Evolutionary conservation across 2,329 filamentous ascomycete species (phyloP).

Genomic region (Raffaelea ambrosiae): DNA sequence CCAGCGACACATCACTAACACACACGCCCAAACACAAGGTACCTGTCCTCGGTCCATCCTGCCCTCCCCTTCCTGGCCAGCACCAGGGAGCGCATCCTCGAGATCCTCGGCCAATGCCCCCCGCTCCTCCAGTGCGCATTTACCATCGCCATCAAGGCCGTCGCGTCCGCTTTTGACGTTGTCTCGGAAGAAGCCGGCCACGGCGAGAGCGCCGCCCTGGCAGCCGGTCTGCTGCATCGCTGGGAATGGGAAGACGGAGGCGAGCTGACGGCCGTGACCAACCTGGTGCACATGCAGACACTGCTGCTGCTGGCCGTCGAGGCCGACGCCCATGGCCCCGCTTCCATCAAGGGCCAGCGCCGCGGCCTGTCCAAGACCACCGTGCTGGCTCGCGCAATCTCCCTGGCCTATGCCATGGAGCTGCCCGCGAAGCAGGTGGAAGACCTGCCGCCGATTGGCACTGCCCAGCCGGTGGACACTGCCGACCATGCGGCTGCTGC

Average conservation of each 20-base stretch:
- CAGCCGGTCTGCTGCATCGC: conserved; percentile 38
- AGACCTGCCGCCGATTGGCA: background rate
- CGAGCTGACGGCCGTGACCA: conserved; percentile 27
- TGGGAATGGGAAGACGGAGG: conserved; percentile 38
- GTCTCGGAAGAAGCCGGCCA: conserved; percentile 4
- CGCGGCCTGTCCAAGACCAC: conserved; percentile 41
- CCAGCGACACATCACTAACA: too few relatives aligned
- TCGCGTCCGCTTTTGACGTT: conserved; percentile 43
- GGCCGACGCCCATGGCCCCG: conserved; percentile 46
- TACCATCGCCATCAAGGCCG: conserved; percentile 50
- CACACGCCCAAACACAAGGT: too few relatives aligned
- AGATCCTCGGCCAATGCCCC: conserved; percentile 48
- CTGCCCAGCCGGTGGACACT: too few relatives aligned
- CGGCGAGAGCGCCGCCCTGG: conserved; percentile 21
- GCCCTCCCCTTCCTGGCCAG: conserved; percentile 58
- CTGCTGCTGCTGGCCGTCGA: conserved; percentile 59
- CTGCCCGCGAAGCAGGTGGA: conserved; percentile 38
- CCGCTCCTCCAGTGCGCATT: conserved; percentile 54
- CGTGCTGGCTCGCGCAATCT: conserved; percentile 57
- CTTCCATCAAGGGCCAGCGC: conserved; percentile 29
- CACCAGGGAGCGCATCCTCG: conserved; percentile 45
- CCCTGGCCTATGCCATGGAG: conserved; percentile 56
- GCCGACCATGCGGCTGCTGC: background rate
- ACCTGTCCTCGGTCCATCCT: conserved; percentile 56
- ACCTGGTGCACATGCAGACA: conserved; percentile 57